phyloP scores from a whole-genome alignment of 257 asterid species.

The Solanum sejunctum region DNA sequence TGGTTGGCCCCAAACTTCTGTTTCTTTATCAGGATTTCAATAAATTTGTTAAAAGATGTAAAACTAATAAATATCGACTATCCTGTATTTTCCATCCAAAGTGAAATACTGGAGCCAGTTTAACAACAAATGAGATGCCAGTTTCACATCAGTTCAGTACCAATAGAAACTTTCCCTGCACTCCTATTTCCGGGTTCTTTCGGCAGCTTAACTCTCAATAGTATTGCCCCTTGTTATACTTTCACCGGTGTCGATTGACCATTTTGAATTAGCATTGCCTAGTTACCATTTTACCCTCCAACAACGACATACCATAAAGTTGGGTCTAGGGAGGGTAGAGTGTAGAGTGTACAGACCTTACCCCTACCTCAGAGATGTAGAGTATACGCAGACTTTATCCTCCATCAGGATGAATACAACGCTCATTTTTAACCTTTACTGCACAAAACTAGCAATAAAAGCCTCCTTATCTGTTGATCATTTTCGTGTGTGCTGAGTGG shows the following conservation, averaged over 20 bases:
- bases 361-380: too few species aligned
- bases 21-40: not conserved
- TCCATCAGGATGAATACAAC: not conserved
- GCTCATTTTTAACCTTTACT: not conserved
- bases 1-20: not conserved
- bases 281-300: not conserved
- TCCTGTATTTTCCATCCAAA: not conserved
- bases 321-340: too few species aligned
- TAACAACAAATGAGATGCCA: not conserved
- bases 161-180: not conserved
- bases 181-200: not conserved
- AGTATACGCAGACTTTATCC: not conserved
- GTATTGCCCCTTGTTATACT: not conserved
- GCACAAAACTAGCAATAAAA: not conserved
- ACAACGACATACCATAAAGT: too few species aligned
- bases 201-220: not conserved
- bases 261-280: not conserved
- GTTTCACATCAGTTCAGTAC: not conserved
- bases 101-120: not conserved
- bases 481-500: not conserved
- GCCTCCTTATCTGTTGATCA: not conserved
- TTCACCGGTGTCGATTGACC: not conserved
- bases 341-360: too few species aligned
- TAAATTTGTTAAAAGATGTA: not conserved
- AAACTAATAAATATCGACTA: not conserved